A percentile compares a stretch with the other conserved stretches of the same genome.
These are phyloP conservation scores for Rhizomucor pusillus DNA, from an alignment of 371 early-diverging fungal species.

Conservation along the genomic window DNA sequence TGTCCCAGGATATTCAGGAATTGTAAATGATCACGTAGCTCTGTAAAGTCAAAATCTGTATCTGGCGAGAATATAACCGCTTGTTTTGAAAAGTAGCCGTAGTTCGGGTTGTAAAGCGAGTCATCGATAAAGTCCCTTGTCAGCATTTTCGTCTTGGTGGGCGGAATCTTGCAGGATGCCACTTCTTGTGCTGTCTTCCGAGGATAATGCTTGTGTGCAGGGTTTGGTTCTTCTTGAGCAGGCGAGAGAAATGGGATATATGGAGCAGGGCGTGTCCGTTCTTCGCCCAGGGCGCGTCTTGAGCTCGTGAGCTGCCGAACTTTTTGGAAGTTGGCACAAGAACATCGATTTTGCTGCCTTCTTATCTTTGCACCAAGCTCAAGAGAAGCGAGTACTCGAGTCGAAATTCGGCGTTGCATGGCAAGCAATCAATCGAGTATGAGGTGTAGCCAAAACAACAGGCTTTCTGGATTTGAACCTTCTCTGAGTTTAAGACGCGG, in stretches of 20 bases:
- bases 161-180: slow-evolving; percentile 37
- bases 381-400: no score
- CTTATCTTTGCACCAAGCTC: no score
- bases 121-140: slow-evolving; percentile 92
- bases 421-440: no score
- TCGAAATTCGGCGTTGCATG: no score
- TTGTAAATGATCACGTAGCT: slow-evolving; percentile 75
- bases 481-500: no score
- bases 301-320: no score
- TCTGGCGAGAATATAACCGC: slow-evolving; percentile 86
- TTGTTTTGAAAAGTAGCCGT: slow-evolving; percentile 96
- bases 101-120: slow-evolving; percentile 92
- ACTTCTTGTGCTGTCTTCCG: slow-evolving; percentile 41
- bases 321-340: no score
- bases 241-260: slow-evolving; percentile 36
- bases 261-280: slow-evolving; percentile 8
- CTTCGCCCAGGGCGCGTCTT: not conserved
- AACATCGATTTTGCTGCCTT: no score
- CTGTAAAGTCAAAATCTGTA: slow-evolving; percentile 67
- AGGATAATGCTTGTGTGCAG: slow-evolving; percentile 30
- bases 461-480: no score
- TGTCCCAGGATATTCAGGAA: slow-evolving; percentile 78
- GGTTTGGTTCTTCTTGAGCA: slow-evolving; percentile 25
- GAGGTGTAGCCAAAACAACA: no score
- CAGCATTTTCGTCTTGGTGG: slow-evolving; percentile 67